These are phyloP conservation scores for Silene uniflora DNA, from an alignment of 148 eudicot species.

Conservation along the genomic window DNA sequence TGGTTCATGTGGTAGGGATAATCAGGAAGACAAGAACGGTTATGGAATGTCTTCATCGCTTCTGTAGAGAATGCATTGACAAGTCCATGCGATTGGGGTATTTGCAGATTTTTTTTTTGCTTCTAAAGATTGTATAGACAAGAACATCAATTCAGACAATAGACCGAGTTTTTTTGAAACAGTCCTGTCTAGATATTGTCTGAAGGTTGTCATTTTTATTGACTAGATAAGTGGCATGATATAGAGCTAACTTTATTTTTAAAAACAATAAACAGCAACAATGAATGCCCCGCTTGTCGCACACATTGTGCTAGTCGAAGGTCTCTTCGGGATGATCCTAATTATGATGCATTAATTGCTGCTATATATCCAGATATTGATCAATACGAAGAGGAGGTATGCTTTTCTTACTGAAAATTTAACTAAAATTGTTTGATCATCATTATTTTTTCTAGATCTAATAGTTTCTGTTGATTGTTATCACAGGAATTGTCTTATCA, in stretches of 20 bases:
- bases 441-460: background rate
- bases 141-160: background rate
- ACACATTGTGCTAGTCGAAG: slow-evolving; percentile 91
- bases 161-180: background rate
- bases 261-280: slow-evolving; percentile 47
- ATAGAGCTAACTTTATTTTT: slow-evolving; percentile 13
- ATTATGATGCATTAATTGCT: slow-evolving; percentile 64
- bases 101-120: slow-evolving; percentile 6
- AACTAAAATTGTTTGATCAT: slow-evolving; percentile 3
- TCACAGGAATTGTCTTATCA: slow-evolving; percentile 72
- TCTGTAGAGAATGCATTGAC: slow-evolving; percentile 98
- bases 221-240: background rate
- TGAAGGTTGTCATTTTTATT: background rate
- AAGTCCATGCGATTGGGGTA: slow-evolving; percentile 99
- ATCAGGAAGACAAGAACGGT: slow-evolving; percentile 94
- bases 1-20: slow-evolving; percentile 51
- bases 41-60: slow-evolving; percentile 97
- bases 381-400: slow-evolving; percentile 82
- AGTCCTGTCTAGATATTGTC: slow-evolving; percentile 1
- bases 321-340: slow-evolving; percentile 81
- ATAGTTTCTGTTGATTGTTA: background rate
- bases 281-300: slow-evolving; percentile 89
- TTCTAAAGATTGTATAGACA: background rate
- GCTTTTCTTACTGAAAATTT: background rate
- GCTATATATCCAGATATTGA: slow-evolving; percentile 74